Conservation (phyloP, 208 protist species). For the Leishmania tropica region DNA sequence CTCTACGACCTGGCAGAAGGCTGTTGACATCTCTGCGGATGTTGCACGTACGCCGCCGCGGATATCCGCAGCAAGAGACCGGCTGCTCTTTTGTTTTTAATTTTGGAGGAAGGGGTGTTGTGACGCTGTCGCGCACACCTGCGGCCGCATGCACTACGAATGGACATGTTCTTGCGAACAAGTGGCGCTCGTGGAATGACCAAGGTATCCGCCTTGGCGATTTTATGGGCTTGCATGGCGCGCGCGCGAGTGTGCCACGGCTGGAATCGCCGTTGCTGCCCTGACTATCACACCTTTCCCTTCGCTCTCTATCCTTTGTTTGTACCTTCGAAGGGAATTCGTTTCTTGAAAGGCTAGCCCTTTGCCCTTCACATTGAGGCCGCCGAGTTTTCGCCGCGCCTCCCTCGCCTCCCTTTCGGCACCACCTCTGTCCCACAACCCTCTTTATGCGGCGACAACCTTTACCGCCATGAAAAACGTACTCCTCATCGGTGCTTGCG, state of each 20-base stretch:
- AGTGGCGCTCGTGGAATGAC: not conserved
- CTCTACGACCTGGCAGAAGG: not conserved
- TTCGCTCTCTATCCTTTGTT: not conserved
- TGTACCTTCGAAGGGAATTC: not conserved
- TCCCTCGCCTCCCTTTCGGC: not conserved
- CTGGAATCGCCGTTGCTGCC: not conserved
- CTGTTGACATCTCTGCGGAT: not conserved
- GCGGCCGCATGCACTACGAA: not conserved
- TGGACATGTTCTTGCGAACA: not conserved
- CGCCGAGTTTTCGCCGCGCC: not conserved
- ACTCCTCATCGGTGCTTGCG: slow-evolving; percentile 49
- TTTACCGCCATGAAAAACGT: slow-evolving; percentile 15
- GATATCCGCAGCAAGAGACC: not conserved
- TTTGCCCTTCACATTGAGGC: not conserved
- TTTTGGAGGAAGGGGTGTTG: not conserved
- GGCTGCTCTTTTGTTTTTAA: not conserved
- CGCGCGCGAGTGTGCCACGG: not conserved
- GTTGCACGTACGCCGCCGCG: too few relatives aligned
- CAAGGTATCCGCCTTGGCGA: not conserved
- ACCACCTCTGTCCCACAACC: not conserved
- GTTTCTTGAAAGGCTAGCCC: too few relatives aligned
- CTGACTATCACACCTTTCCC: not conserved
- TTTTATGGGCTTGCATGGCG: not conserved
- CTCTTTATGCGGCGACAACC: not conserved
- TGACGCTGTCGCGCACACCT: not conserved